Base-by-base conservation (phyloP, 495 filamentous ascomycete genomes). In the Penicillium egyptiacum region DNA sequence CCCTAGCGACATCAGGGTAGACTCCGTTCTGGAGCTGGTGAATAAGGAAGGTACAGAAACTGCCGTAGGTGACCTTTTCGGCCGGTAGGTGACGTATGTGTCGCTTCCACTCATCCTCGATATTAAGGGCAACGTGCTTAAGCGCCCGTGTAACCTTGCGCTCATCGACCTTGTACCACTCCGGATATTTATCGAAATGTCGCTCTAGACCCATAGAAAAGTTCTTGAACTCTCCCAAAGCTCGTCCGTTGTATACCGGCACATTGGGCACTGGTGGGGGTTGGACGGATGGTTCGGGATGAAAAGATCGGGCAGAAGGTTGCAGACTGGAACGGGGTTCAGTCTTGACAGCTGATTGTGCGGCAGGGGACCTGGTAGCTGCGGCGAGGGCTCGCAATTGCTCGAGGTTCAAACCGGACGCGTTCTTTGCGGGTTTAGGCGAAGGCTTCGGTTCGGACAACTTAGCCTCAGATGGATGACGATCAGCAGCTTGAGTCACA, bases 361-460 rank as follows among this genome's bases (percentile, higher is more conserved):
- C 22, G 20, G 52, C 28, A 3, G 53, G 53, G 20, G 53, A 46
- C 30, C 53, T 44, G 42, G 30, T 55, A 19, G 53, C 53, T 33
- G 53, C 53, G 1, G 53, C 53, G 5, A 55, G 53, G 14, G 53
- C 42, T n/a, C 53, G 53, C 31, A 55, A 11, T 44, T 55, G 42
- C 2, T 55, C 53, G 0, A 54, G 28, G 30, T 31, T 45, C 28
- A 45, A 42, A 9, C 40, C 40, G 0, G 52, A 35, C 0, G 25
- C 17, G 17, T 22, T 44, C 5, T 28, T 41, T 14, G 23, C 14
- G 35, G 16, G 20, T 7, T 41, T 51, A 3, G 49, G 30, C 8
- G 30, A 17, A 16, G n/a, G 12, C 14, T 51, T 40, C 5, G 23
- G 14, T 19, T 51, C 31, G 23, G 16, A 41, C 9, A 16, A 22